Conservation (phyloP, 2,329 filamentous ascomycete genomes). For the Hawksworthiomyces lignivorus region DNA sequence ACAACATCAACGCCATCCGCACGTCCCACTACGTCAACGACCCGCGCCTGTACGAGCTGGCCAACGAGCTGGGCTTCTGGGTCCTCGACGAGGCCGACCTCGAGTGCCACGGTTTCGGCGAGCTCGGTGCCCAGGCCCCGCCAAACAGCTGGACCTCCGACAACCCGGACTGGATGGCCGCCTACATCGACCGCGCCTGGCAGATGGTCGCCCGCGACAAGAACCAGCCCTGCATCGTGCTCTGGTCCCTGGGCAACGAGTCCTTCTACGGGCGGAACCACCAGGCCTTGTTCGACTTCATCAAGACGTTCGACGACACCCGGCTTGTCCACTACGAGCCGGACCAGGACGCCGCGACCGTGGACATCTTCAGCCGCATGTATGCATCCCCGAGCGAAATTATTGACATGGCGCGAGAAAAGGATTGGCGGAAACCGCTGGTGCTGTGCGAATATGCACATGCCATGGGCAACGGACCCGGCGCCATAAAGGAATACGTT, state of each 20-base stretch:
- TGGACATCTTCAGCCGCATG: conserved; percentile 57
- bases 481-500: conserved; percentile 57
- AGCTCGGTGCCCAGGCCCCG: neutral
- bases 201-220: conserved; percentile 58
- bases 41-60: conserved; percentile 49
- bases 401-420: conserved; percentile 28
- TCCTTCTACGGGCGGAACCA: conserved; percentile 60
- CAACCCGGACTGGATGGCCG: conserved; percentile 49
- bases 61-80: conserved; percentile 58
- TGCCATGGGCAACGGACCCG: conserved; percentile 63
- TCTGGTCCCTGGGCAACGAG: conserved; percentile 63
- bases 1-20: conserved; percentile 65
- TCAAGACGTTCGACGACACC: conserved; percentile 46
- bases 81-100: conserved; percentile 43
- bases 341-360: conserved; percentile 45
- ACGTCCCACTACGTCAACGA: conserved; percentile 61
- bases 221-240: conserved; percentile 55
- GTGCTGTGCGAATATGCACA: conserved; percentile 43
- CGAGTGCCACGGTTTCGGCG: conserved; percentile 26
- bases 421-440: conserved; percentile 39
- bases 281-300: conserved; percentile 53
- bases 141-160: conserved; percentile 44
- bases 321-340: conserved; percentile 56
- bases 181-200: conserved; percentile 57
- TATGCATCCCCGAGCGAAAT: conserved; percentile 42